Evolutionary conservation across 2,329 filamentous ascomycete species (phyloP).

Genomic region (Huntiella abstrusa): DNA sequence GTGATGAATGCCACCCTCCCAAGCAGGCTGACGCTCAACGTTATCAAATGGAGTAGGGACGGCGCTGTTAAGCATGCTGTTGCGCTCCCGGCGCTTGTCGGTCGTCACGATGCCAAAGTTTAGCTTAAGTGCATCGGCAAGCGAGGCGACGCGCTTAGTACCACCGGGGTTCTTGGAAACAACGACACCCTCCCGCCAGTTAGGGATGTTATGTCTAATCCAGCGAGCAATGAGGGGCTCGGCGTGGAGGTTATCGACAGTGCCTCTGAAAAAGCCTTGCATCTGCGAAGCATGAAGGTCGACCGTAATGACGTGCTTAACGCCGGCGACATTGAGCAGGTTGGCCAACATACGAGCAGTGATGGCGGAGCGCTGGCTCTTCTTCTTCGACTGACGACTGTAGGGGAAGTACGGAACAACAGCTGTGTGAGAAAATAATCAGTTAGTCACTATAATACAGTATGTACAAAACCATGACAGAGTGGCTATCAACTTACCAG

Average conservation of each 20-base stretch:
- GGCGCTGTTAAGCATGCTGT: slow-evolving; percentile 57
- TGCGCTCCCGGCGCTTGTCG: slow-evolving; percentile 46
- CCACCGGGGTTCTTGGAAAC: slow-evolving; percentile 97
- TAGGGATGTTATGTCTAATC: slow-evolving; percentile 74
- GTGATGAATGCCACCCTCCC: slow-evolving; percentile 18
- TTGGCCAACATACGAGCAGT: slow-evolving; percentile 96
- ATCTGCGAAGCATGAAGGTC: slow-evolving; percentile 96
- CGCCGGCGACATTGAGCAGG: slow-evolving; percentile 76
- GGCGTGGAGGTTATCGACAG: slow-evolving; percentile 91
- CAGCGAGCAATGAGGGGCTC: slow-evolving; percentile 89
- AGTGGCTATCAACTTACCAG: slow-evolving; percentile 41
- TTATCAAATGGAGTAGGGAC: slow-evolving; percentile 52
- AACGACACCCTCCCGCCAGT: slow-evolving; percentile 83
- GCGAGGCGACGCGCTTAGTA: slow-evolving; percentile 87
- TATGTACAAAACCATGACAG: background rate
- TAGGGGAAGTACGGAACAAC: slow-evolving; percentile 96
- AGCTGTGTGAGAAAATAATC: slow-evolving; percentile 28
- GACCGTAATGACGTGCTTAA: slow-evolving; percentile 94
- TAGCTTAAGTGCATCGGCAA: slow-evolving; percentile 88
- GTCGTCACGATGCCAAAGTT: slow-evolving; percentile 96
- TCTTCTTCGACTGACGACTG: slow-evolving; percentile 97
- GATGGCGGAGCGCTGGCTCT: slow-evolving; percentile 87
- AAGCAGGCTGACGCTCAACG: slow-evolving; percentile 26
- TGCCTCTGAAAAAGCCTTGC: slow-evolving; percentile 97
- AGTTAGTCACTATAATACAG: slow-evolving; percentile 3